Conservation (phyloP, 2,329 filamentous ascomycete species). For the Ophiostoma sp. region DNA sequence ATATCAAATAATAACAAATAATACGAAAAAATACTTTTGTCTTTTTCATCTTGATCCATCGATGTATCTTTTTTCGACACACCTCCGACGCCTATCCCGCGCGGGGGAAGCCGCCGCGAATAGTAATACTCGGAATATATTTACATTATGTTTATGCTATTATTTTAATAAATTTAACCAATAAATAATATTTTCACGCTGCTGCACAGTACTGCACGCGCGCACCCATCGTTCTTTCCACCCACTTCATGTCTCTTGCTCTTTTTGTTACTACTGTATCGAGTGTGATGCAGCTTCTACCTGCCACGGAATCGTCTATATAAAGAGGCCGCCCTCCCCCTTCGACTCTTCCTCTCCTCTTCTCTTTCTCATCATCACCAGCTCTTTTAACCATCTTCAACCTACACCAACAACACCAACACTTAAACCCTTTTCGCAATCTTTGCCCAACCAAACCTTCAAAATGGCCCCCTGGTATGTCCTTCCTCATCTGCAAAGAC, state of each 20-base stretch:
- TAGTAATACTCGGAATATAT: neutral
- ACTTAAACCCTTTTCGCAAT: neutral
- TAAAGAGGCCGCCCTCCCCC: neutral
- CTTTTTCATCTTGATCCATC: neutral
- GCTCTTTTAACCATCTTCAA: neutral
- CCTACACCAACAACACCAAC: neutral
- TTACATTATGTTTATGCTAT: neutral
- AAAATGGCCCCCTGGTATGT: slow-evolving; percentile 15
- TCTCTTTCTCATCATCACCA: neutral
- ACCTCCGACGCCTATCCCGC: neutral
- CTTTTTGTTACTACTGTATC: neutral
- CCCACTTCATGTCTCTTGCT: neutral
- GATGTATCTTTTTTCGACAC: neutral
- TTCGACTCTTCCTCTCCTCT: neutral
- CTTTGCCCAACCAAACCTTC: slow-evolving; percentile 13
- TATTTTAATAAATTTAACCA: neutral
- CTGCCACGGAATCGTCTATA: neutral
- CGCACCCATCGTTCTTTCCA: neutral
- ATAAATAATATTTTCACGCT: neutral
- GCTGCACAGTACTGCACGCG: neutral
- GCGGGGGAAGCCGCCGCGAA: neutral
- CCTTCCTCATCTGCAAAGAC: neutral
- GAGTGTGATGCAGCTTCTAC: neutral
- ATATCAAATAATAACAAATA: neutral
- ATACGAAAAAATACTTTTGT: too few relatives aligned